These are phyloP conservation scores for Pythium phragmitis DNA, from an alignment of 352 stramenopile species.

Conservation along the genomic window DNA sequence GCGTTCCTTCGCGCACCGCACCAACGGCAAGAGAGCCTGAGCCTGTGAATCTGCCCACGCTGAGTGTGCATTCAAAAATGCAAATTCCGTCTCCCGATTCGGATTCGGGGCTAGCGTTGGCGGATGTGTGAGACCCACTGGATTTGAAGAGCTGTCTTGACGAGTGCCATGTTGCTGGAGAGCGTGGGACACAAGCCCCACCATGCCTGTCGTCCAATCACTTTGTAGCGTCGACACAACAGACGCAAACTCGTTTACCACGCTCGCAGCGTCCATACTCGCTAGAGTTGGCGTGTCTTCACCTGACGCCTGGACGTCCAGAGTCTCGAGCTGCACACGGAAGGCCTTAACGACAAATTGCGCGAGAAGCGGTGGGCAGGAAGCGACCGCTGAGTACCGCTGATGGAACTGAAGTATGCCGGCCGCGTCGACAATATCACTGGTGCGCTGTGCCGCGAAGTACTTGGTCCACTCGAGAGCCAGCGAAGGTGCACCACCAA, in stretches of 20 bases:
- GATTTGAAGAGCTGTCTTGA: background rate
- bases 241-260: constrained; percentile 6
- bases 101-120: background rate
- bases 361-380: constrained; percentile 42
- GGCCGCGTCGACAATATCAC: constrained; percentile 47
- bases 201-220: background rate
- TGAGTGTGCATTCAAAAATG: background rate
- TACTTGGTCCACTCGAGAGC: constrained; percentile 39
- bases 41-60: constrained; percentile 3
- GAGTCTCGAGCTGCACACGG: constrained; percentile 6
- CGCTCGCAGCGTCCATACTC: background rate
- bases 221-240: background rate
- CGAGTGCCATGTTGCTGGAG: background rate
- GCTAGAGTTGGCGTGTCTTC: background rate
- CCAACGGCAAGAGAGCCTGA: background rate
- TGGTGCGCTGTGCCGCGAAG: constrained; percentile 34
- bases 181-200: constrained; percentile 1
- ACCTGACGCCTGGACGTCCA: background rate
- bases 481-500: constrained; percentile 51
- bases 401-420: constrained; percentile 40
- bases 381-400: constrained; percentile 35
- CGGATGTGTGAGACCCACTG: background rate
- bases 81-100: background rate
- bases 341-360: constrained; percentile 57
- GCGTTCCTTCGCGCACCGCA: background rate